A percentile compares a stretch with the other conserved stretches of the same genome.
Evolutionary conservation across 768 basidiomycete species (phyloP).

Genomic region (Tulasnella sp.): DNA sequence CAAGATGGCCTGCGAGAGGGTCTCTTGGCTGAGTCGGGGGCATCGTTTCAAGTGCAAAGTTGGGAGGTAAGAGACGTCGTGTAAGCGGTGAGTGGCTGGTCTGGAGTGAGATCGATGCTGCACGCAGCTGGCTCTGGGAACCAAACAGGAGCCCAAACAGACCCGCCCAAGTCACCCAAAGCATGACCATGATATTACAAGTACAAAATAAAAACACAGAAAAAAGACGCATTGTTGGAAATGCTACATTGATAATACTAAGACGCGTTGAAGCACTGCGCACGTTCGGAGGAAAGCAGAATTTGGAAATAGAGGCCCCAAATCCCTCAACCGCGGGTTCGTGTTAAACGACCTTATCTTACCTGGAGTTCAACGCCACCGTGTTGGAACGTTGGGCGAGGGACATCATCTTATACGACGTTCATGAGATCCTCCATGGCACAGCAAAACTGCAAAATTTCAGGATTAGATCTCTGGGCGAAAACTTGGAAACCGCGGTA

Average conservation of each 20-base stretch:
- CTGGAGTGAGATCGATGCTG: constrained; percentile 16
- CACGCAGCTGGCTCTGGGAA: background rate
- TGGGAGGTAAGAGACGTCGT: background rate
- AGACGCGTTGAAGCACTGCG: constrained; percentile 16
- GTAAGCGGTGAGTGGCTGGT: constrained; percentile 4
- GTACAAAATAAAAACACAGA: constrained; percentile 8
- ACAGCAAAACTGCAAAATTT: constrained; percentile 71
- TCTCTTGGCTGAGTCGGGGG: constrained; percentile 40
- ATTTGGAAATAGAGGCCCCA: background rate
- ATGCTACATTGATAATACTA: constrained; percentile 5
- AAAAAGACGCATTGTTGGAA: constrained; percentile 14
- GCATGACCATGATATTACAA: background rate
- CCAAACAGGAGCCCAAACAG: background rate
- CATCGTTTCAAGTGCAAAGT: background rate
- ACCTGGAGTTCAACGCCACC: background rate
- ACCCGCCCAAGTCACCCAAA: background rate
- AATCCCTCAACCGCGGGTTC: background rate
- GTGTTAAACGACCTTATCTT: constrained; percentile 10
- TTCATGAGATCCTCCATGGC: constrained; percentile 95
- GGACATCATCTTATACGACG: constrained; percentile 58
- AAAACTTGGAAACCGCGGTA: constrained; percentile 20
- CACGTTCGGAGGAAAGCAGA: constrained; percentile 8
- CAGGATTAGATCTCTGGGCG: constrained; percentile 10
- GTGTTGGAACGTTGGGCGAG: background rate
- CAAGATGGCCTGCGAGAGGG: constrained; percentile 72